These are phyloP conservation scores for Durotheca rogersii DNA, from an alignment of 495 filamentous ascomycete species.

Conservation along the genomic window DNA sequence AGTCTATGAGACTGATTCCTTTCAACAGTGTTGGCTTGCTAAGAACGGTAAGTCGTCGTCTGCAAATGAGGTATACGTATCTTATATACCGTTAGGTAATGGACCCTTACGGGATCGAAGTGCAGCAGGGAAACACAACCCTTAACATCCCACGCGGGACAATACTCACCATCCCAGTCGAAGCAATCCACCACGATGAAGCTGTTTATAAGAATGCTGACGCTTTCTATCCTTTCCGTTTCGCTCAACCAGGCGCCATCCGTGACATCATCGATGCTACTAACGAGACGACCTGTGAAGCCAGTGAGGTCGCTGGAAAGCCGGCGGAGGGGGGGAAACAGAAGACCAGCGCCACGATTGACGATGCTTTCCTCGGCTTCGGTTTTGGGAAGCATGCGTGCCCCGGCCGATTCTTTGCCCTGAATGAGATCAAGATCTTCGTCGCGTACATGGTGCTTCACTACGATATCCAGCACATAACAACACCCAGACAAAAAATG, in stretches of 20 bases:
- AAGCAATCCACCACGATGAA: conserved; percentile 16
- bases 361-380: conserved; percentile 41
- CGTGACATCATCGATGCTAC: too few relatives aligned
- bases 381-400: conserved; percentile 54
- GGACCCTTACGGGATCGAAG: background rate
- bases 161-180: conserved; percentile 8
- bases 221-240: conserved; percentile 20
- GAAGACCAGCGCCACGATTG: conserved; percentile 32
- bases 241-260: background rate
- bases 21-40: conserved; percentile 5
- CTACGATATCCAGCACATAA: conserved; percentile 46
- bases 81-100: conserved; percentile 1
- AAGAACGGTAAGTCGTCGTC: conserved; percentile 11
- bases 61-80: background rate
- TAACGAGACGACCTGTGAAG: too few relatives aligned
- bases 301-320: too few relatives aligned
- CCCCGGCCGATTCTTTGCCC: conserved; percentile 56
- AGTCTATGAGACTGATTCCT: conserved; percentile 17
- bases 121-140: conserved; percentile 11
- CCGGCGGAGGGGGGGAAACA: too few relatives aligned
- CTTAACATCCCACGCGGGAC: conserved; percentile 12
- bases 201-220: conserved; percentile 11
- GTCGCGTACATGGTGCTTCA: conserved; percentile 38
- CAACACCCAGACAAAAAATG: too few relatives aligned
- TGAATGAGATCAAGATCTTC: conserved; percentile 49